phyloP scores from a whole-genome alignment of 164 flowering plant species.

The Chloranthus sessilifolius region DNA sequence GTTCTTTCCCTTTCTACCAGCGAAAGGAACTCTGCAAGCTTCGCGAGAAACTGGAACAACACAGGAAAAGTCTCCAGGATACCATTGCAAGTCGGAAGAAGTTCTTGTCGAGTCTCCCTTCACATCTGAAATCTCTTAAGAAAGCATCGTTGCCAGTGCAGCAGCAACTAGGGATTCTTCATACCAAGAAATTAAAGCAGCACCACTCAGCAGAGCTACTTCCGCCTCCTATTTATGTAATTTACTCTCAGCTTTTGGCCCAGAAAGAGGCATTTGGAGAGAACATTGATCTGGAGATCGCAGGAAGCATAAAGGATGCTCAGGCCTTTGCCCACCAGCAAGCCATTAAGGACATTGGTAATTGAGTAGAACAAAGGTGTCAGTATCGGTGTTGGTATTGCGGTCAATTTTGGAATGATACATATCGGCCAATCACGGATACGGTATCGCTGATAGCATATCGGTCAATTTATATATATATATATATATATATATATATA shows the following conservation, averaged over 20 bases:
- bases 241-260: slow-evolving; percentile 84
- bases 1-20: slow-evolving; percentile 34
- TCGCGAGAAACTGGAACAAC: slow-evolving; percentile 62
- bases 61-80: slow-evolving; percentile 65
- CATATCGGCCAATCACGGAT: no score
- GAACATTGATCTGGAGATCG: slow-evolving; percentile 72
- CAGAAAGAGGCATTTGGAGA: slow-evolving; percentile 99
- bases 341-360: slow-evolving; percentile 70
- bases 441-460: no score
- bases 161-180: slow-evolving; percentile 72
- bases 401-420: no score
- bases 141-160: slow-evolving; percentile 98
- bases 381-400: no score
- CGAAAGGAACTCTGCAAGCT: slow-evolving; percentile 86
- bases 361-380: slow-evolving; percentile 8
- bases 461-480: no score
- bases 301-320: slow-evolving; percentile 91
- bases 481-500: no score
- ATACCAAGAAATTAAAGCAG: slow-evolving; percentile 84
- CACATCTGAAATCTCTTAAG: slow-evolving; percentile 90
- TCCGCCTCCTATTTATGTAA: slow-evolving; percentile 88
- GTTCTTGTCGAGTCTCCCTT: slow-evolving; percentile 92
- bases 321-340: slow-evolving; percentile 83
- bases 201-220: slow-evolving; percentile 81
- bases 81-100: slow-evolving; percentile 78